Evolutionary conservation across 2,329 filamentous ascomycete species (phyloP).

Genomic region (Diaporthe sp.): DNA sequence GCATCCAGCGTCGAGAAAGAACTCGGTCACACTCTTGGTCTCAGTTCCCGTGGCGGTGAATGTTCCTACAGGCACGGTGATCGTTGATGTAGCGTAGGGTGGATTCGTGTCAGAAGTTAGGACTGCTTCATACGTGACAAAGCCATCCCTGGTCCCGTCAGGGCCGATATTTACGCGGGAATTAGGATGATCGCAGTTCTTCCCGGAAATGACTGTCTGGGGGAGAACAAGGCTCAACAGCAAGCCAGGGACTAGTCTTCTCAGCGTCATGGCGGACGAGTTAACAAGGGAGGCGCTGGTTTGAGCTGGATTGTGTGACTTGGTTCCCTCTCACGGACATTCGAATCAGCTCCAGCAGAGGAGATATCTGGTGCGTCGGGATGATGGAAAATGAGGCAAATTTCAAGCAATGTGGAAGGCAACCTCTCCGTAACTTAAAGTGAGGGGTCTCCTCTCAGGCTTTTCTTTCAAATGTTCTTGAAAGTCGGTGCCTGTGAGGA

Average conservation of each 20-base stretch:
- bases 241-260: not conserved
- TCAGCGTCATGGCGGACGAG: not conserved
- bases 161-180: not conserved
- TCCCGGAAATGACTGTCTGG: not conserved
- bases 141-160: not conserved
- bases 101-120: not conserved
- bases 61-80: not conserved
- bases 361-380: not conserved
- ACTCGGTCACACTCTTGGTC: not conserved
- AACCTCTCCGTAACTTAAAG: not conserved
- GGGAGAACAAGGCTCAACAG: not conserved
- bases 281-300: not conserved
- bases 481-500: not conserved
- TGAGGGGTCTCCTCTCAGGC: not conserved
- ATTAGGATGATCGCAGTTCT: not conserved
- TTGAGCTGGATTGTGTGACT: no score
- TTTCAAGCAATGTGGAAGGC: not conserved
- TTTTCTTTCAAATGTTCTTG: not conserved
- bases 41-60: not conserved
- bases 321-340: not conserved
- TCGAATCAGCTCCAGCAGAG: not conserved
- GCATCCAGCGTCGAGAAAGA: not conserved
- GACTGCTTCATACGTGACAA: not conserved
- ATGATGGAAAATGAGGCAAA: not conserved
- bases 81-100: not conserved